Conservation (phyloP, 192 early-diverging fungal species). For the Mortierella alpina region DNA sequence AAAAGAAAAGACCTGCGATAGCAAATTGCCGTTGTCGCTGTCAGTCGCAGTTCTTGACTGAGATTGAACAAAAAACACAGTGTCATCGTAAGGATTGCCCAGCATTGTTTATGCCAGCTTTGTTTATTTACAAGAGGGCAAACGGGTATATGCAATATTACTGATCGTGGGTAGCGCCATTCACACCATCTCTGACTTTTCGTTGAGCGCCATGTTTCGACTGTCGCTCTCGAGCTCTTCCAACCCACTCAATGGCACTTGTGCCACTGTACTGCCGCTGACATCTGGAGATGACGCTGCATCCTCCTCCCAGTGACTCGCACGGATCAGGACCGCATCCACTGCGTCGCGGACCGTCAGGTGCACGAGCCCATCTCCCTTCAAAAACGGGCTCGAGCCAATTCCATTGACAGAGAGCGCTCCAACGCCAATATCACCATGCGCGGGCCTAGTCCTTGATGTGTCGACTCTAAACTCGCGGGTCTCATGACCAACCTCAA, state of each 20-base stretch:
- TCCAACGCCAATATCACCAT: conserved; percentile 31
- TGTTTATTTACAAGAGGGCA: neutral
- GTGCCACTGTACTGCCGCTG: neutral
- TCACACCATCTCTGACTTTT: too few species aligned
- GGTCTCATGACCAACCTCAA: neutral
- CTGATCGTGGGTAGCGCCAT: too few species aligned
- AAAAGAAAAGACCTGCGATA: neutral
- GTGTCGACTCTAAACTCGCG: conserved; percentile 1
- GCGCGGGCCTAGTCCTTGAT: neutral
- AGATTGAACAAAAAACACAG: too few species aligned
- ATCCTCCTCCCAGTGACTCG: conserved; percentile 7
- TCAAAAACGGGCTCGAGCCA: conserved; percentile 40
- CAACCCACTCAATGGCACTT: neutral
- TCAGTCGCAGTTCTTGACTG: too few species aligned
- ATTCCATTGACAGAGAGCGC: conserved; percentile 27
- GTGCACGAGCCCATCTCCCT: conserved; percentile 46
- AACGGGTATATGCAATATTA: neutral
- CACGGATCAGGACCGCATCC: conserved; percentile 27
- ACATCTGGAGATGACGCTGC: neutral
- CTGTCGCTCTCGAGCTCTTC: neutral
- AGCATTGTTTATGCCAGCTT: too few species aligned
- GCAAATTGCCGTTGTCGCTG: neutral
- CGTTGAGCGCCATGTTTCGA: neutral
- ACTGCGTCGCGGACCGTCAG: conserved; percentile 53
- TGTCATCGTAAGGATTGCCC: neutral